Evolutionary conservation across 2,329 filamentous ascomycete species (phyloP), one percentile per base, ranked within the genome.

Genomic region (Aspergillus sp.): DNA sequence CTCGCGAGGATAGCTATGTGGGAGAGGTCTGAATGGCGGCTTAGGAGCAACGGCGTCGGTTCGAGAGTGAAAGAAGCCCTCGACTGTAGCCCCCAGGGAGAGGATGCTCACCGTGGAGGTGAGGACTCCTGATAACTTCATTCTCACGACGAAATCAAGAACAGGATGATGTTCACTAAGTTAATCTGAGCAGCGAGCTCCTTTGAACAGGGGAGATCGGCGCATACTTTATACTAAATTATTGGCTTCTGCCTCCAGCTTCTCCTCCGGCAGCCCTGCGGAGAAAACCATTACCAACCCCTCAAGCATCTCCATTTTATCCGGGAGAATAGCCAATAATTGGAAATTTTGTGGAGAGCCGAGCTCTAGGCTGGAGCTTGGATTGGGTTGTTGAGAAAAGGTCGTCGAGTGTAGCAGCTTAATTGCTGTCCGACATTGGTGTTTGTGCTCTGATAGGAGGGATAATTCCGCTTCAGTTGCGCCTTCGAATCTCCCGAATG

Each of bases 11-110:
- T 60, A 49, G 22, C 65, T 71, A 6, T 58, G 20, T 11, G 71
- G 70, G 5, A 73, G 62, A 22, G 70, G 67, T 24, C 60, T 61
- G 61, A 73, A 73, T 11, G 71, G 65, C 9, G 59, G 61, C 8
- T 70, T 63, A 2, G 71, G 71, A 4, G 65, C 62, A 54, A 70
- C 67, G 11, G 63, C 64, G 2, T 68, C 58, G 39, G 61, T 67
- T 47, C 70, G 61, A 5, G 64, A 59, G n/a, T 54, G 63, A 4
- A 57, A 47, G 53, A 65, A 66, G 9, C 39, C 61, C 19, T 70
- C 60, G 4, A 57, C 64, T 8, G 60, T 24, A 3, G 56, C 15
- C 9, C 63, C 57, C 12, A 71, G 58, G 5, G 65, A 65, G 30
- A 66, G 27, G 8, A 72, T 51, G n/a, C 62, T 57, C 34, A 64